phyloP scores from a whole-genome alignment of 2,329 filamentous ascomycete genomes.

The Aureobasidium sp. region DNA sequence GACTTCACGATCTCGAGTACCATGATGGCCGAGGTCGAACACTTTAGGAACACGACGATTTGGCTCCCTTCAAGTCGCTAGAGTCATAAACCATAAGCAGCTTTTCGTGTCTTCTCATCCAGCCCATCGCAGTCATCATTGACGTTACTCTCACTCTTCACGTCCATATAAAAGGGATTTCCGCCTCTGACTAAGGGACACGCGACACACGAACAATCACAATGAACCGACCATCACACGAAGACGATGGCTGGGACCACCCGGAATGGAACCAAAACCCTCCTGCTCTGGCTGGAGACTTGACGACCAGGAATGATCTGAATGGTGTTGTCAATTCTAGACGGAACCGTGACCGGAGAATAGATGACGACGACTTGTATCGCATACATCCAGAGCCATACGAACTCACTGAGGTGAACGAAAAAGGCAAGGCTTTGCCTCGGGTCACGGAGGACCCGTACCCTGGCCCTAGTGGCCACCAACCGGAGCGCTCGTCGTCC shows the following conservation, averaged over 20 bases:
- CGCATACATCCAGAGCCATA: constrained; percentile 19
- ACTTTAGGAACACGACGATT: not conserved
- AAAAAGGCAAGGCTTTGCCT: constrained; percentile 3
- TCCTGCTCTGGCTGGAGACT: constrained; percentile 47
- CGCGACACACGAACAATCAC: constrained; percentile 3
- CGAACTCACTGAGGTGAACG: not conserved
- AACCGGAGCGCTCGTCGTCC: not conserved
- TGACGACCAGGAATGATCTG: constrained; percentile 54
- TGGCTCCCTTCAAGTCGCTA: not conserved
- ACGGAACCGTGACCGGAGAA: constrained; percentile 39
- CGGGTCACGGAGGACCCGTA: constrained; percentile 9
- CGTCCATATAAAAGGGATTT: not conserved
- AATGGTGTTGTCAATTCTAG: constrained; percentile 53
- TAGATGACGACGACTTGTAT: constrained; percentile 25
- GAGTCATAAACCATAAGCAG: not conserved
- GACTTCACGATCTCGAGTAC: constrained; percentile 4
- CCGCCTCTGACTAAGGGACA: not conserved
- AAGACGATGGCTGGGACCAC: constrained; percentile 43
- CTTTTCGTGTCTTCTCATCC: not conserved
- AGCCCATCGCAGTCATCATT: not conserved
- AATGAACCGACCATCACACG: constrained; percentile 60
- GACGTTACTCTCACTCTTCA: not conserved
- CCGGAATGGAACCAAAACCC: constrained; percentile 55
- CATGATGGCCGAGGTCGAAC: constrained; percentile 11
- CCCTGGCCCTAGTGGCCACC: constrained; percentile 9